Evolutionary conservation across 2,329 filamentous ascomycete genomes (phyloP).

Genomic region (Biscogniauxia marginata): DNA sequence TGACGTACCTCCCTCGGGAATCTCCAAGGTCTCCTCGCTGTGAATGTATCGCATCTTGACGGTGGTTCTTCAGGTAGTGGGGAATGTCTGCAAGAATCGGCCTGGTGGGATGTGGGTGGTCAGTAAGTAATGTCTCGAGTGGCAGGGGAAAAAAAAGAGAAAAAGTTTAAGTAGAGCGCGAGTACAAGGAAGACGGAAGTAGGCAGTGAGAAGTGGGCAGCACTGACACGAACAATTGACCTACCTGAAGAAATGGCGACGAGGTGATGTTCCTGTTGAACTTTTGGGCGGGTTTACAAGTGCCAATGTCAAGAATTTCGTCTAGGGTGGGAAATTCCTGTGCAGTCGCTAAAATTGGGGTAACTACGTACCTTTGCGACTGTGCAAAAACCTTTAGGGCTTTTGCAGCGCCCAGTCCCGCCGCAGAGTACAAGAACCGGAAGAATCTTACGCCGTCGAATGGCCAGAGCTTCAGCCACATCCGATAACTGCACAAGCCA

Average conservation of each 20-base stretch:
- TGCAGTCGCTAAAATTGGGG: constrained; percentile 32
- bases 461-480: constrained; percentile 10
- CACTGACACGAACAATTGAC: constrained; percentile 9
- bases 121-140: constrained; percentile 3
- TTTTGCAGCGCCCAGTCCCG: not conserved
- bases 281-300: constrained; percentile 22
- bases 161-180: constrained; percentile 1
- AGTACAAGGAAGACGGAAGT: not conserved
- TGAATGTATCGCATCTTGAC: constrained; percentile 99
- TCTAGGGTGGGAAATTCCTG: constrained; percentile 29
- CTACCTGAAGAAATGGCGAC: constrained; percentile 32
- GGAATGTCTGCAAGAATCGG: constrained; percentile 40
- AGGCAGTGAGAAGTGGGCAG: not conserved
- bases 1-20: constrained; percentile 93
- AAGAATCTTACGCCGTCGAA: constrained; percentile 6
- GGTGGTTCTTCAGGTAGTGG: constrained; percentile 43
- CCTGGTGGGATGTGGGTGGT: constrained; percentile 16
- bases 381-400: constrained; percentile 17
- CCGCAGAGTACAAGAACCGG: constrained; percentile 5
- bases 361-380: constrained; percentile 22
- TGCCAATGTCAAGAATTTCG: constrained; percentile 29
- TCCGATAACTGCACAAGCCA: not conserved
- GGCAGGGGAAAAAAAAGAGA: constrained; percentile 4
- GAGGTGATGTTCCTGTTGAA: constrained; percentile 30
- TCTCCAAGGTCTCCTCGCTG: constrained; percentile 90